Percentiles rank a stretch among this genome's conserved stretches.
Conservation (phyloP, 2,329 filamentous ascomycete species). For the Claviceps arundinis region DNA sequence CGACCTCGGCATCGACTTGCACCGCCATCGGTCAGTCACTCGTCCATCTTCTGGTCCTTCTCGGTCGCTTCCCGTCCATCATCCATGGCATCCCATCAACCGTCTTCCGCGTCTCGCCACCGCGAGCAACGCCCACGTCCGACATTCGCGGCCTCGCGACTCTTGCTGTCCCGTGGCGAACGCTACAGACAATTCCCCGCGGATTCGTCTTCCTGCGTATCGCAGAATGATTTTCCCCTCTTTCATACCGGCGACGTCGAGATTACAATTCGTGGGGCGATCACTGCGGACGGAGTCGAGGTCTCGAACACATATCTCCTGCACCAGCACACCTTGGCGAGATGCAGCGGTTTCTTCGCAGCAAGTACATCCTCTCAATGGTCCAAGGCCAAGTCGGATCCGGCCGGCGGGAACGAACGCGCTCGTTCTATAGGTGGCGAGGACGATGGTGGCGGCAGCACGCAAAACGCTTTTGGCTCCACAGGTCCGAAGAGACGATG, state of each 20-base stretch:
- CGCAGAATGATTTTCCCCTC: constrained; percentile 84
- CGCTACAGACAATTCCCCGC: constrained; percentile 73
- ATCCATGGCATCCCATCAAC: constrained; percentile 40
- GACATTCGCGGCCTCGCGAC: constrained; percentile 47
- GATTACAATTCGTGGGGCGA: constrained; percentile 57
- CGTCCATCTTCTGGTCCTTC: background rate
- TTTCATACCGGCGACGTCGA: constrained; percentile 93
- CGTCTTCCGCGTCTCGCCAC: constrained; percentile 7
- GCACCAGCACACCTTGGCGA: constrained; percentile 73
- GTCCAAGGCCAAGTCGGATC: constrained; percentile 25
- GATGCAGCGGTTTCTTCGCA: constrained; percentile 91
- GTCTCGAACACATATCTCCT: constrained; percentile 70
- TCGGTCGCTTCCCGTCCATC: constrained; percentile 28
- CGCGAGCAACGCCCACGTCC: constrained; percentile 2
- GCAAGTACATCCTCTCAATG: constrained; percentile 71
- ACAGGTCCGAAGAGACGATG: constrained; percentile 42
- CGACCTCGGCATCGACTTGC: no score
- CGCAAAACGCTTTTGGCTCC: background rate
- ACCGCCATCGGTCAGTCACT: no score
- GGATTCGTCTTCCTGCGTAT: constrained; percentile 53
- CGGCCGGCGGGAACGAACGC: constrained; percentile 29
- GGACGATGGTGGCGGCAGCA: background rate
- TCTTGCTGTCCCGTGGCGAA: constrained; percentile 44
- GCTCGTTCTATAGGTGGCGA: constrained; percentile 20
- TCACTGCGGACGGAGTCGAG: constrained; percentile 35